Evolutionary conservation across 2,329 filamentous ascomycete species (phyloP).

Genomic region (Xylaria polymorpha): DNA sequence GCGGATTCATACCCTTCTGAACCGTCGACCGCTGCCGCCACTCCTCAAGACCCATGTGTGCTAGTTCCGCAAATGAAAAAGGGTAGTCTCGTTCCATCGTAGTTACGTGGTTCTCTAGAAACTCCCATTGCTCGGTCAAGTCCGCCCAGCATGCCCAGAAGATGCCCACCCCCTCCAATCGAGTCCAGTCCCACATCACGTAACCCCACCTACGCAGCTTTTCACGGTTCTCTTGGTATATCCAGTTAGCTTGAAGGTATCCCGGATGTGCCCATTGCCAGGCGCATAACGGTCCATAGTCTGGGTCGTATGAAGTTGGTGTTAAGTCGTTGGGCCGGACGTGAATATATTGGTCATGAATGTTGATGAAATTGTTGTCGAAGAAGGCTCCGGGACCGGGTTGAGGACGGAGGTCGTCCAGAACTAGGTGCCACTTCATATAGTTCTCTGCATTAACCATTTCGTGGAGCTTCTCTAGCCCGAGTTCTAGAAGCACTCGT

Average conservation of each 20-base stretch:
- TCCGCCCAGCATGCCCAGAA: neutral
- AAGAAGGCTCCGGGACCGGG: neutral
- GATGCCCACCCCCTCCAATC: slow-evolving; percentile 4
- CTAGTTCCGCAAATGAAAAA: too few relatives aligned
- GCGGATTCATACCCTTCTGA: too few relatives aligned
- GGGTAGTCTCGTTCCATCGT: too few relatives aligned
- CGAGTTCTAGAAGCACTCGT: slow-evolving; percentile 8
- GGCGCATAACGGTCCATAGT: neutral
- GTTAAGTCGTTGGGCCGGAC: neutral
- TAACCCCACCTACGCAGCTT: slow-evolving; percentile 21
- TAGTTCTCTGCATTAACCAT: slow-evolving; percentile 1
- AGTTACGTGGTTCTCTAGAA: too few relatives aligned
- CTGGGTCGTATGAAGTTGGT: neutral
- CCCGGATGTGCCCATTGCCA: slow-evolving; percentile 6
- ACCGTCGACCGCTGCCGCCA: too few relatives aligned
- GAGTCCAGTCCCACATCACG: slow-evolving; percentile 22
- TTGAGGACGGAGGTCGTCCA: neutral
- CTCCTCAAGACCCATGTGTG: too few relatives aligned
- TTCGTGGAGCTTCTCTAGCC: neutral
- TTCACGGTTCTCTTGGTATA: neutral
- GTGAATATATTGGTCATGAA: too few relatives aligned
- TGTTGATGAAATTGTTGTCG: too few relatives aligned
- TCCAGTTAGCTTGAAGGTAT: neutral
- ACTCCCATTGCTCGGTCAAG: neutral
- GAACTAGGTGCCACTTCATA: neutral